Conservation (phyloP, 2,329 filamentous ascomycete species). For the Cryphonectria japonica region DNA sequence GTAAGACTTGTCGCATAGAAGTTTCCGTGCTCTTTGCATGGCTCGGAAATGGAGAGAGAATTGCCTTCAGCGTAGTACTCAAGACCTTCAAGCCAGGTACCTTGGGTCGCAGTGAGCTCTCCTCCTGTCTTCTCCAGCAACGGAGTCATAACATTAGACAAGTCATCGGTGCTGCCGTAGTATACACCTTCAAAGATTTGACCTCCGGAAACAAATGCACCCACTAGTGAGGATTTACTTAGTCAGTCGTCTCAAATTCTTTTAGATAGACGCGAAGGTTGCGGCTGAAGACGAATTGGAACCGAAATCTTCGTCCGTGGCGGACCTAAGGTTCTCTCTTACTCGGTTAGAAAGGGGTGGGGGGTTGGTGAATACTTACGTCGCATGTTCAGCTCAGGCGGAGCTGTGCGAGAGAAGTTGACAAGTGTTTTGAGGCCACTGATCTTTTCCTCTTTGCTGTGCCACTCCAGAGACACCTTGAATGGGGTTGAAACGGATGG, state of each 20-base stretch:
- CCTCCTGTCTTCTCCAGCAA: constrained; percentile 19
- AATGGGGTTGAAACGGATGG: constrained; percentile 41
- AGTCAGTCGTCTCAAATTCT: constrained; percentile 9
- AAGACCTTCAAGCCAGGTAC: constrained; percentile 39
- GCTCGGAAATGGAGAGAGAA: constrained; percentile 26
- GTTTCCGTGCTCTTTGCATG: constrained; percentile 42
- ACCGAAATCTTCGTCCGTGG: neutral
- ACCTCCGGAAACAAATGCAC: constrained; percentile 45
- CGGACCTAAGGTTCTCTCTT: neutral
- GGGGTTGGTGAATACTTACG: constrained; percentile 40
- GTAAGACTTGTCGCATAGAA: constrained; percentile 49
- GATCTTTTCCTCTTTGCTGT: constrained; percentile 34
- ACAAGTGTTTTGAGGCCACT: constrained; percentile 38
- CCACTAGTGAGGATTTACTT: constrained; percentile 31
- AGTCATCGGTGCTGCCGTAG: constrained; percentile 33
- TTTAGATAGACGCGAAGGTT: neutral
- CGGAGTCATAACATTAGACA: constrained; percentile 4
- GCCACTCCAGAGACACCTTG: constrained; percentile 36
- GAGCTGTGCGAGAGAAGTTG: constrained; percentile 40
- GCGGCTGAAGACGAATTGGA: too few species aligned
- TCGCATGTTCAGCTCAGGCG: constrained; percentile 47
- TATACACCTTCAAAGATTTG: constrained; percentile 38
- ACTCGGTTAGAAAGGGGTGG: constrained; percentile 33
- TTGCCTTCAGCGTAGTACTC: constrained; percentile 38
- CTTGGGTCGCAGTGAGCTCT: constrained; percentile 26